phyloP scores from a whole-genome alignment of 345 rosid species.

The Citrus cavaleriei region DNA sequence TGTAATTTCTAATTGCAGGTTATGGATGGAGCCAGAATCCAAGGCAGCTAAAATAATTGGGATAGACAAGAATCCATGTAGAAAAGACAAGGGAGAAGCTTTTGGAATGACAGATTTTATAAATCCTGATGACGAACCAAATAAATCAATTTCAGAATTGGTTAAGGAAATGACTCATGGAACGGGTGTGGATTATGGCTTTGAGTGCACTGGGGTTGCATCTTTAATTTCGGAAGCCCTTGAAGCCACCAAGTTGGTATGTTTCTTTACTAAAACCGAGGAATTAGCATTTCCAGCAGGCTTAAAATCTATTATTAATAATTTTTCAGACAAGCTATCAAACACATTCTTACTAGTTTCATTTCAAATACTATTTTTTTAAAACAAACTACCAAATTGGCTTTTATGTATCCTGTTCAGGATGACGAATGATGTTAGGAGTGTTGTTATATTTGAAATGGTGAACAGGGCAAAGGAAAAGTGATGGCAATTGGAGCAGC shows the following conservation, averaged over 20 bases:
- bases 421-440: no score
- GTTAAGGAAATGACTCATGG: conserved; percentile 42
- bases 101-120: conserved; percentile 64
- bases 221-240: conserved; percentile 45
- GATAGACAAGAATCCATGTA: conserved; percentile 43
- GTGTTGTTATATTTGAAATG: no score
- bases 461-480: conserved; percentile 41
- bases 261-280: background rate
- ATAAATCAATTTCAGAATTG: conserved; percentile 33
- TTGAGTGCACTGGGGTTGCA: conserved; percentile 54
- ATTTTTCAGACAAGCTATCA: background rate
- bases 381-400: no score
- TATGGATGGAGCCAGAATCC: conserved; percentile 50
- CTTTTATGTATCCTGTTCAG: no score
- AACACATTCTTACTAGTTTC: no score
- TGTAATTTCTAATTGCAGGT: conserved; percentile 26
- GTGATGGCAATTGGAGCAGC: conserved; percentile 37
- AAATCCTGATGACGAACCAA: conserved; percentile 43
- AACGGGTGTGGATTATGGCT: conserved; percentile 57
- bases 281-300: no score
- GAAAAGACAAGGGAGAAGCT: conserved; percentile 28
- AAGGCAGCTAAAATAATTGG: conserved; percentile 59
- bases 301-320: background rate
- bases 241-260: conserved; percentile 42
- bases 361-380: no score